Evolutionary conservation across 176 grass and related monocot genomes (phyloP), one percentile per base, ranked within the genome.

Genomic region (Eleusine indica): DNA sequence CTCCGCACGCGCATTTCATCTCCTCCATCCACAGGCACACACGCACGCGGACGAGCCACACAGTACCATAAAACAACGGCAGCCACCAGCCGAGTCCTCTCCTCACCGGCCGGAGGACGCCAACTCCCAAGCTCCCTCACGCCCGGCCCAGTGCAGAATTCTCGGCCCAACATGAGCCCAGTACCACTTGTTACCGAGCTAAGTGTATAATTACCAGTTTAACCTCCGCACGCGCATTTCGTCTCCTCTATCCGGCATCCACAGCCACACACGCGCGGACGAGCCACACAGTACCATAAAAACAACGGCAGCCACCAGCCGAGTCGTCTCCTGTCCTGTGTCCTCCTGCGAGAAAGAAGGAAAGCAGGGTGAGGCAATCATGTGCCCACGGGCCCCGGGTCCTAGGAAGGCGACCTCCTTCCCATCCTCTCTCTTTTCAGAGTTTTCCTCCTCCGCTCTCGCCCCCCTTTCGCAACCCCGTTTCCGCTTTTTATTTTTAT

Each of bases 381-480:
- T 67, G 62, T 9, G 13, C 22, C 3, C 1, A 28, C 16, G 43
- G 16, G 17, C 29, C 62, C 60, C 44, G 16, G 9, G 32, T 66
- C 65, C 78, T 42, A 56, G 57, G 69, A 83, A 66, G 61, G 44
- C 81, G 61, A 76, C 72, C 14, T 32, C 43, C 21, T 18, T 56
- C 53, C 6, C 44, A 11, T 11, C 8, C 44, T 47, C 58, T 11
- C 58, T 11, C 58, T 85, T 71, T 78, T 63, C 75, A 25, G 29
- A 30, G 66, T 49, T 43, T 71, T 16, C 29, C 70, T 61, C 21
- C 21, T 6, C 32, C 32, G 32, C 32, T 35, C 16, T 48, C 4
- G 43, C n/a, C 74, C 29, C 54, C 49, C 62, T 79, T 78, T 39
- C 52, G 8, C 61, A 13, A 64, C 30, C 25, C 61, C 61, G 10